These are phyloP conservation scores for Nematodospora valgi DNA, from an alignment of 805 yeast species.

Conservation along the genomic window DNA sequence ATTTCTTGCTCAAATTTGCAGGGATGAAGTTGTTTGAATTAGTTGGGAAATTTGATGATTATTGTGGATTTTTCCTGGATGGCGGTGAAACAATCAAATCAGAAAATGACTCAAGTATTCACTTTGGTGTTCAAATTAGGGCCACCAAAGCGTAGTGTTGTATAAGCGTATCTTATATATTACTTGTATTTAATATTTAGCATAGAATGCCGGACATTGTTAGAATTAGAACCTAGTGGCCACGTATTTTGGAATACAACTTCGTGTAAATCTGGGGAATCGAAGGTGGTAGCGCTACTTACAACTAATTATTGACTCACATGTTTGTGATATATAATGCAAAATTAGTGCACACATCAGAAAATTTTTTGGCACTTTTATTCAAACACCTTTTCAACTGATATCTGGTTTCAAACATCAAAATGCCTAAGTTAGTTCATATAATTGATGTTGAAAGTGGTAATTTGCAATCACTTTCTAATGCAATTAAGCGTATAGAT, in stretches of 20 bases:
- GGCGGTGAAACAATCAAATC: constrained; percentile 8
- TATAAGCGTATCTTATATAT: neutral
- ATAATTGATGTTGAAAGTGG: constrained; percentile 95
- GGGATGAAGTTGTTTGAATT: constrained; percentile 30
- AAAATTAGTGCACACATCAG: too few relatives aligned
- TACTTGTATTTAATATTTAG: neutral
- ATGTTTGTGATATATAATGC: too few relatives aligned
- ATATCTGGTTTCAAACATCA: too few relatives aligned
- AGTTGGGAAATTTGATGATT: constrained; percentile 28
- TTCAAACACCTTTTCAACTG: too few relatives aligned
- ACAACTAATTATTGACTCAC: too few relatives aligned
- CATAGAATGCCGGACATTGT: constrained; percentile 9
- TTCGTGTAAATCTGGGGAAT: too few relatives aligned
- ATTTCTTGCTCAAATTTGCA: constrained; percentile 25
- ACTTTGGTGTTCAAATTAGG: constrained; percentile 8
- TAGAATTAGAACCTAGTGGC: too few relatives aligned
- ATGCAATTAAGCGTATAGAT: constrained; percentile 81
- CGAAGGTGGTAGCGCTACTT: too few relatives aligned
- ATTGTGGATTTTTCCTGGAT: constrained; percentile 18
- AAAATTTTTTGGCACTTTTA: too few relatives aligned
- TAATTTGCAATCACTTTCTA: constrained; percentile 80
- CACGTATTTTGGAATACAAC: too few relatives aligned
- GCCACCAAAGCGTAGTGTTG: constrained; percentile 4
- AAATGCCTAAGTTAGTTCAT: constrained; percentile 40
- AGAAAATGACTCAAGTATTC: constrained; percentile 7